phyloP scores from a whole-genome alignment of 2,329 filamentous ascomycete species.

The Magnaporthiopsis rhizophila region DNA sequence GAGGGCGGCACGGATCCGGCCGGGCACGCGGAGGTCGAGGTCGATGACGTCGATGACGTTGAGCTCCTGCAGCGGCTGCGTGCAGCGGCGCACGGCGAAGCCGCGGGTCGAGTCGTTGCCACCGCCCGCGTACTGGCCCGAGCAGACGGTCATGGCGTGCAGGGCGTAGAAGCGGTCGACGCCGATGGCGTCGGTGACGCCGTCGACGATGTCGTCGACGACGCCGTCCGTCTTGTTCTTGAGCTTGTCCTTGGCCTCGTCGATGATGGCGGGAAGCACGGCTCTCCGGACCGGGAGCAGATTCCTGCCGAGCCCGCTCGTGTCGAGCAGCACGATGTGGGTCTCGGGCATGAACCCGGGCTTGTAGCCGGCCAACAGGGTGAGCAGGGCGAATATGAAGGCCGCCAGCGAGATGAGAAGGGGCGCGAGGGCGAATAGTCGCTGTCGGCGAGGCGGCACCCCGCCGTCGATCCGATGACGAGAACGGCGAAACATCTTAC shows the following conservation, averaged over 20 bases:
- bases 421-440: conserved; percentile 15
- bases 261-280: conserved; percentile 15
- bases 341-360: conserved; percentile 28
- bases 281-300: conserved; percentile 21
- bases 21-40: conserved; percentile 34
- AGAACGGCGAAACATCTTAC: background rate
- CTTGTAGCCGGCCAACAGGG: conserved; percentile 29
- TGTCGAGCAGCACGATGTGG: conserved; percentile 33
- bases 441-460: background rate
- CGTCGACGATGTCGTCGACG: conserved; percentile 12
- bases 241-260: conserved; percentile 14
- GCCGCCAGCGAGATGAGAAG: conserved; percentile 24
- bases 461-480: too few species aligned
- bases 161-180: conserved; percentile 26
- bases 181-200: conserved; percentile 20
- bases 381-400: conserved; percentile 28
- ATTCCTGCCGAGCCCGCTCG: conserved; percentile 30
- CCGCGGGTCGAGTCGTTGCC: conserved; percentile 13
- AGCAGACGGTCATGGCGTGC: conserved; percentile 22
- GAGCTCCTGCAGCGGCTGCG: conserved; percentile 14
- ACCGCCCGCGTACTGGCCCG: conserved; percentile 20
- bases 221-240: conserved; percentile 15
- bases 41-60: conserved; percentile 41
- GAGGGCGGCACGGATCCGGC: conserved; percentile 37
- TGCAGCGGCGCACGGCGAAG: conserved; percentile 19